Conservation (phyloP, 306 rosid genomes). For the Benincasa hispida region DNA sequence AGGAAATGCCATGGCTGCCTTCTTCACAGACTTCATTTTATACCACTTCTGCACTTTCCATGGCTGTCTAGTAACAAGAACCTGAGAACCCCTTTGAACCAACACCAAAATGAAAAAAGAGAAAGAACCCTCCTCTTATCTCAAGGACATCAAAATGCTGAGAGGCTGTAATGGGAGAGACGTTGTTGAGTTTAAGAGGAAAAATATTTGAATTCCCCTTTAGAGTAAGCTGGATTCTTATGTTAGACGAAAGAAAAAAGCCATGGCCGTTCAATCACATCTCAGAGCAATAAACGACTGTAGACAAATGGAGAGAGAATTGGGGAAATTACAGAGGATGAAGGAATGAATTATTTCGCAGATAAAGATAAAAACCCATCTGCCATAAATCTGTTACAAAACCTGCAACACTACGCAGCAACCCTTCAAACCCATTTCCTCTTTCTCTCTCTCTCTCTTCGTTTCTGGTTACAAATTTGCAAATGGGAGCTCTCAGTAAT, state of each 20-base stretch:
- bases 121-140: neutral
- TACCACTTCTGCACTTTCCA: neutral
- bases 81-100: neutral
- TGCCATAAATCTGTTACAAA: constrained; percentile 8
- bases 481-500: neutral
- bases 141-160: neutral
- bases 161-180: neutral
- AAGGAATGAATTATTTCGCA: constrained; percentile 9
- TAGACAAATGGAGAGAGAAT: constrained; percentile 1
- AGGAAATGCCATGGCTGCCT: constrained; percentile 39
- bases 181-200: neutral
- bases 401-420: constrained; percentile 3
- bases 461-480: neutral
- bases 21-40: constrained; percentile 5
- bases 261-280: constrained; percentile 7
- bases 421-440: neutral
- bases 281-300: neutral
- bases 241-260: neutral
- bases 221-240: neutral
- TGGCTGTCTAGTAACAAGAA: neutral
- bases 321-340: neutral
- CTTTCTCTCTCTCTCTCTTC: constrained; percentile 11
- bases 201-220: neutral
- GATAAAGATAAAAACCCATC: constrained; percentile 11
- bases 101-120: neutral